phyloP scores from a whole-genome alignment of 2,329 filamentous ascomycete genomes.

The Talaromyces pinophilus region DNA sequence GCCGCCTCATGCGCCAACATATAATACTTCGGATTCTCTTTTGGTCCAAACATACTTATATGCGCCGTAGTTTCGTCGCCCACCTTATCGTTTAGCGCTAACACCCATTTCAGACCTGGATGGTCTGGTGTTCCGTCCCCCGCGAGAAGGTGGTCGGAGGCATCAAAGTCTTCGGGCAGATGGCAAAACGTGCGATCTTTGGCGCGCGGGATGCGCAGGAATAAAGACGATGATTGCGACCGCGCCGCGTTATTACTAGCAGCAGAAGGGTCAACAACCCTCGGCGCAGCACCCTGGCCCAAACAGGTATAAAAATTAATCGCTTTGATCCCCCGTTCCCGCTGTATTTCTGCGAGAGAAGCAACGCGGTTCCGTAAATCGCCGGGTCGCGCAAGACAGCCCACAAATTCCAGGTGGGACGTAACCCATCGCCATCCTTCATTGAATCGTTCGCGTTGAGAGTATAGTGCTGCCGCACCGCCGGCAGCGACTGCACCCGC shows the following conservation, averaged over 20 bases:
- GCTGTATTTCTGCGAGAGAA: conserved; percentile 65
- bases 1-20: conserved; percentile 42
- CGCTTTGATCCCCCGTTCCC: conserved; percentile 71
- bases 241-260: conserved; percentile 3
- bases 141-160: conserved; percentile 28
- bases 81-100: conserved; percentile 75
- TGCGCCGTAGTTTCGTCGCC: conserved; percentile 79
- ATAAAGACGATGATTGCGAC: conserved; percentile 18
- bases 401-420: conserved; percentile 91
- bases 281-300: conserved; percentile 61
- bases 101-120: conserved; percentile 61
- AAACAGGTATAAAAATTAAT: conserved; percentile 85
- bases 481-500: conserved; percentile 77
- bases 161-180: conserved; percentile 60
- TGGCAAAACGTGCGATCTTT: conserved; percentile 86
- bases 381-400: conserved; percentile 79
- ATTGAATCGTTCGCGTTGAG: conserved; percentile 76
- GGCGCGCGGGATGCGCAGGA: conserved; percentile 39
- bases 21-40: conserved; percentile 49
- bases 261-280: conserved; percentile 32
- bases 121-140: conserved; percentile 28
- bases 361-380: conserved; percentile 74
- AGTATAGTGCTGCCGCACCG: conserved; percentile 80
- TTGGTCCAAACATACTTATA: conserved; percentile 53
- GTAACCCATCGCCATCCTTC: conserved; percentile 79